A percentile compares a stretch with the other conserved stretches of the same genome.
phyloP scores from a whole-genome alignment of 306 rosid genomes.

The Trifolium fragiferum region DNA sequence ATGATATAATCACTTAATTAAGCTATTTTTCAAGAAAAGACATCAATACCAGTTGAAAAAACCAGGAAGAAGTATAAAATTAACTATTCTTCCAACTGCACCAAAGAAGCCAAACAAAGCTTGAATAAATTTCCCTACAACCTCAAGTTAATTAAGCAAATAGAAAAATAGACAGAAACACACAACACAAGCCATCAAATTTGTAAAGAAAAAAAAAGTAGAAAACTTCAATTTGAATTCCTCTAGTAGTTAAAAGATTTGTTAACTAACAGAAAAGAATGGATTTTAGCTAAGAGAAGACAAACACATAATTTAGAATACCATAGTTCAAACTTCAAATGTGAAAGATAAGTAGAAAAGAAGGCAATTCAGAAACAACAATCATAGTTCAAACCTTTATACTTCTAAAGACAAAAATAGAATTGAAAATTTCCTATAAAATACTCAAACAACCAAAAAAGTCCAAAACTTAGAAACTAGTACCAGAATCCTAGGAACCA shows the following conservation, averaged over 20 bases:
- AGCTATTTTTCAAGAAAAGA: neutral
- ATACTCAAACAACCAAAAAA: slow-evolving; percentile 23
- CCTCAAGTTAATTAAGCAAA: slow-evolving; percentile 35
- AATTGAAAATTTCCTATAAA: slow-evolving; percentile 31
- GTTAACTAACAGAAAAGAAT: slow-evolving; percentile 8
- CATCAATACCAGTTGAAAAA: neutral
- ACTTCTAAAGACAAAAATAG: neutral
- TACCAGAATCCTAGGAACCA: slow-evolving; percentile 61
- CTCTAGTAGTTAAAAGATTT: neutral
- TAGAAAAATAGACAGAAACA: slow-evolving; percentile 6
- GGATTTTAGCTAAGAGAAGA: slow-evolving; percentile 17
- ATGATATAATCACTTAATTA: neutral
- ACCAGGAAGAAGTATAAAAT: slow-evolving; percentile 9
- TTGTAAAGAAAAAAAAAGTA: slow-evolving; percentile 33
- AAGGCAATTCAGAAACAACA: slow-evolving; percentile 4
- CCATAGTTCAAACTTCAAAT: neutral
- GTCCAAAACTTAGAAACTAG: slow-evolving; percentile 37
- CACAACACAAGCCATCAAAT: slow-evolving; percentile 7
- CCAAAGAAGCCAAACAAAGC: slow-evolving; percentile 30
- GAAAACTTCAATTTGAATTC: slow-evolving; percentile 43
- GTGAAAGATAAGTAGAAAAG: neutral
- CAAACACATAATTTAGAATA: slow-evolving; percentile 25
- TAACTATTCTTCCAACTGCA: neutral
- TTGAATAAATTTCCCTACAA: slow-evolving; percentile 23
- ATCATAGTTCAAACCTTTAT: slow-evolving; percentile 9